Percentiles rank a stretch among this genome's conserved stretches.
phyloP scores from a whole-genome alignment of 257 asterid species.

The Przewalskia tangutica region DNA sequence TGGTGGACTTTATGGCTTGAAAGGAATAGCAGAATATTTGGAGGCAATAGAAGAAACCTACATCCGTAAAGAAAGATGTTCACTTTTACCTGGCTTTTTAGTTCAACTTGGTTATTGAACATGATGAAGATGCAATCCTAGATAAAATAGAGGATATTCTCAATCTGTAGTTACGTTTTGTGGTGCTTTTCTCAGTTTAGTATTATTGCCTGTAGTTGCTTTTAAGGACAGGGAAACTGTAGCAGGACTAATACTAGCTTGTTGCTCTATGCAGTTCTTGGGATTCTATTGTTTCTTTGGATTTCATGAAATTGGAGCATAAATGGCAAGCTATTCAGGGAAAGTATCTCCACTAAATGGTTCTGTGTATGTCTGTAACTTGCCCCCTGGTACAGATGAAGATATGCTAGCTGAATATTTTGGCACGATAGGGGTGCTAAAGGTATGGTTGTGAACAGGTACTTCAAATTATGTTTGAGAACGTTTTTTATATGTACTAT shows the following conservation, averaged over 20 bases:
- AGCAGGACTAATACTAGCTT: neutral
- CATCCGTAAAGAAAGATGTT: neutral
- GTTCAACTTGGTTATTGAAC: neutral
- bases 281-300: conserved; percentile 1
- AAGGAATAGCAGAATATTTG: neutral
- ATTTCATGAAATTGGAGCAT: conserved; percentile 50
- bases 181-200: neutral
- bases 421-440: conserved; percentile 92
- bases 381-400: conserved; percentile 87
- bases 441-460: conserved; percentile 45
- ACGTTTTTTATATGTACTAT: neutral
- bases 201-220: neutral
- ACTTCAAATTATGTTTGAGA: conserved; percentile 6
- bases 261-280: neutral
- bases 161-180: neutral
- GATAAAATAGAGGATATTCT: neutral
- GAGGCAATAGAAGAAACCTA: neutral
- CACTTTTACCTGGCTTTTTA: neutral
- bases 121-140: neutral
- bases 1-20: neutral
- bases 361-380: conserved; percentile 77
- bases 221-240: neutral
- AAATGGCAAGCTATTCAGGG: conserved; percentile 60
- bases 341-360: conserved; percentile 65
- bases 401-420: conserved; percentile 89